Percentiles rank a stretch among this genome's conserved stretches.
Evolutionary conservation across 2,329 filamentous ascomycete genomes (phyloP).

Genomic region (Allantophomopsis lycopodina): DNA sequence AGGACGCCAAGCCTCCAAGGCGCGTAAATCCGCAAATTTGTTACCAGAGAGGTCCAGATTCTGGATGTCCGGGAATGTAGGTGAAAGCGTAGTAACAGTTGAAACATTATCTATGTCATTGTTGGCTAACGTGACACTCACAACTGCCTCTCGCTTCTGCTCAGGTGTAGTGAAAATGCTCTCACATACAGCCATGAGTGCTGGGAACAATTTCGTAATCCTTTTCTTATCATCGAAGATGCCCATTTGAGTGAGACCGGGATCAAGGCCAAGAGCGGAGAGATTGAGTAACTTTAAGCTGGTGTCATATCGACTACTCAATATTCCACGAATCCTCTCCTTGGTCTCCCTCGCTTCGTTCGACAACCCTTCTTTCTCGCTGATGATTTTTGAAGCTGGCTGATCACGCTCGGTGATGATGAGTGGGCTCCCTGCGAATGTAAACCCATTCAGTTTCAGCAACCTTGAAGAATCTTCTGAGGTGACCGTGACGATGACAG

Average conservation of each 20-base stretch:
- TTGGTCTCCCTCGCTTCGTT: constrained; percentile 46
- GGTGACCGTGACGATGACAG: constrained; percentile 52
- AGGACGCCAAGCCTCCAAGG: constrained; percentile 62
- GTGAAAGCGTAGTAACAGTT: constrained; percentile 61
- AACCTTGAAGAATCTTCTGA: constrained; percentile 51
- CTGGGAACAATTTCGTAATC: constrained; percentile 71
- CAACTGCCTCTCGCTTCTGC: constrained; percentile 64
- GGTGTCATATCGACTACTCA: constrained; percentile 61
- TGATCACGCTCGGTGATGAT: constrained; percentile 33
- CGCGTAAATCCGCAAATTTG: constrained; percentile 52
- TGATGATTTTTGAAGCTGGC: constrained; percentile 13
- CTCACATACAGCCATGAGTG: constrained; percentile 78
- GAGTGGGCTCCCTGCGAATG: constrained; percentile 52
- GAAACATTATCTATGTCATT: constrained; percentile 65
- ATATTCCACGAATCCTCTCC: constrained; percentile 53
- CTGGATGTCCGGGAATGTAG: constrained; percentile 71
- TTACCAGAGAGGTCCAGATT: constrained; percentile 86
- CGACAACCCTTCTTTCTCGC: constrained; percentile 28
- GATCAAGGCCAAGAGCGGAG: constrained; percentile 61
- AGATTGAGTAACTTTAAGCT: constrained; percentile 68
- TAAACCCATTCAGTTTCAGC: constrained; percentile 53
- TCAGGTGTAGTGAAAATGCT: constrained; percentile 57
- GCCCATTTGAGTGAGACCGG: constrained; percentile 57
- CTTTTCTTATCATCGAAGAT: constrained; percentile 62
- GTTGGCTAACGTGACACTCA: constrained; percentile 68